A percentile compares a stretch with the other conserved stretches of the same genome.
Evolutionary conservation across 345 rosid genomes (phyloP).

Genomic region (Triadica sebifera): DNA sequence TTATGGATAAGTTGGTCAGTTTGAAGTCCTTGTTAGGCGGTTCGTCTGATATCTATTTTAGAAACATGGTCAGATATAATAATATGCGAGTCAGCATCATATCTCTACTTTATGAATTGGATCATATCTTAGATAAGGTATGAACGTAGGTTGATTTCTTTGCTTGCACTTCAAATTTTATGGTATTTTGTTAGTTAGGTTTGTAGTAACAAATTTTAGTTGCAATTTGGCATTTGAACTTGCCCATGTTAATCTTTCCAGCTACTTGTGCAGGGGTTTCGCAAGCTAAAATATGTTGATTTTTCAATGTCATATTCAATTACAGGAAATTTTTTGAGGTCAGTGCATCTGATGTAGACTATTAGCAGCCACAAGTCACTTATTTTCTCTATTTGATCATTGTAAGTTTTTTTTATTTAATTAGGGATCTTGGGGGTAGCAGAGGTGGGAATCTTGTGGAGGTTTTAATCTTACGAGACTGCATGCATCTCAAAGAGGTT

Average conservation of each 20-base stretch:
- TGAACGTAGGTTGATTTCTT: not conserved
- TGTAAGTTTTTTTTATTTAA: not conserved
- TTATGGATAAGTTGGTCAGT: not conserved
- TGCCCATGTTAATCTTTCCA: slow-evolving; percentile 5
- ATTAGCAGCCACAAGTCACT: not conserved
- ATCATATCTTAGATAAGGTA: not conserved
- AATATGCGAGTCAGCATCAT: not conserved
- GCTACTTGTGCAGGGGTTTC: slow-evolving; percentile 52
- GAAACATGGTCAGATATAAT: not conserved
- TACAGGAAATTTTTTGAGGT: slow-evolving; percentile 82
- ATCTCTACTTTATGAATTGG: not conserved
- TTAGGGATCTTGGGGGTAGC: slow-evolving; percentile 59
- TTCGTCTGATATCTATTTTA: not conserved
- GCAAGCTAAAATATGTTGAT: slow-evolving; percentile 63
- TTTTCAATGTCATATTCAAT: slow-evolving; percentile 66
- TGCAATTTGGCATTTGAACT: not conserved
- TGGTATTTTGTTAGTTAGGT: not conserved
- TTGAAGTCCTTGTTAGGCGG: not conserved
- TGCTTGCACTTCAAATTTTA: not conserved
- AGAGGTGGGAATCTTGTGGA: slow-evolving; percentile 55
- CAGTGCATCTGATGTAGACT: slow-evolving; percentile 11
- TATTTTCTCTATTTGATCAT: slow-evolving; percentile 4
- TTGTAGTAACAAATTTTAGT: not conserved
- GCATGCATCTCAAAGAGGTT: slow-evolving; percentile 77
- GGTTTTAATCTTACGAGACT: slow-evolving; percentile 70